Percentiles rank a stretch among this genome's conserved stretches.
phyloP scores from a whole-genome alignment of 768 basidiomycete species.

The Clathrus columnatus region DNA sequence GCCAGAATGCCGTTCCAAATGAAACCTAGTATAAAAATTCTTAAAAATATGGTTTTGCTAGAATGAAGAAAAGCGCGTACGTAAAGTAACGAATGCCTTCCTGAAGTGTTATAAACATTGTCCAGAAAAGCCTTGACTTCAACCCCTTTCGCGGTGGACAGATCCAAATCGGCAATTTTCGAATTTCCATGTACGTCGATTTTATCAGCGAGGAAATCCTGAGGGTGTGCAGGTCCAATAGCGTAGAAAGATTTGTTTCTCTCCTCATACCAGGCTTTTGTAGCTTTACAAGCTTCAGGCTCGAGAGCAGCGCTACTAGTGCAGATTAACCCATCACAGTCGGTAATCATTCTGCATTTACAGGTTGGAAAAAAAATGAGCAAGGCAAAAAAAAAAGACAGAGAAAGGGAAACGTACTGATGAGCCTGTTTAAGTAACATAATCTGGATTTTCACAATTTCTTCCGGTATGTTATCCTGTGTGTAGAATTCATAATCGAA shows the following conservation, averaged over 20 bases:
- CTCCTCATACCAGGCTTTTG: conserved; percentile 12
- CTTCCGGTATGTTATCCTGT: too few species aligned
- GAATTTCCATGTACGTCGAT: too few species aligned
- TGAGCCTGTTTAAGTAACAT: too few species aligned
- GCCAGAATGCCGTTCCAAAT: conserved; percentile 18
- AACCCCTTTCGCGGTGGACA: too few species aligned
- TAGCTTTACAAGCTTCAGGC: conserved; percentile 12
- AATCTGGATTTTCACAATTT: too few species aligned
- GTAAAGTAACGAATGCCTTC: conserved; percentile 16
- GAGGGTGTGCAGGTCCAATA: conserved; percentile 13
- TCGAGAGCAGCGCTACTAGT: conserved; percentile 14
- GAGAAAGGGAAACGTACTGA: too few species aligned
- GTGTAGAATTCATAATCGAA: too few species aligned
- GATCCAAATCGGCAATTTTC: too few species aligned
- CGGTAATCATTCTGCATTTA: neutral
- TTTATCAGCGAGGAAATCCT: neutral
- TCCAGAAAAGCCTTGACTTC: too few species aligned
- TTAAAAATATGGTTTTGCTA: neutral
- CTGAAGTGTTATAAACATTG: conserved; percentile 11
- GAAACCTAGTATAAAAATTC: conserved; percentile 14
- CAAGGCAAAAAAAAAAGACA: too few species aligned
- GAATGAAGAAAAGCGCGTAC: conserved; percentile 10
- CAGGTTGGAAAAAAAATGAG: too few species aligned
- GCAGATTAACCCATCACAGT: conserved; percentile 14
- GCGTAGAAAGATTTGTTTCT: conserved; percentile 10